Evolutionary conservation across 108 stramenopile species (phyloP).

Genomic region (Bacterosira constricta): DNA sequence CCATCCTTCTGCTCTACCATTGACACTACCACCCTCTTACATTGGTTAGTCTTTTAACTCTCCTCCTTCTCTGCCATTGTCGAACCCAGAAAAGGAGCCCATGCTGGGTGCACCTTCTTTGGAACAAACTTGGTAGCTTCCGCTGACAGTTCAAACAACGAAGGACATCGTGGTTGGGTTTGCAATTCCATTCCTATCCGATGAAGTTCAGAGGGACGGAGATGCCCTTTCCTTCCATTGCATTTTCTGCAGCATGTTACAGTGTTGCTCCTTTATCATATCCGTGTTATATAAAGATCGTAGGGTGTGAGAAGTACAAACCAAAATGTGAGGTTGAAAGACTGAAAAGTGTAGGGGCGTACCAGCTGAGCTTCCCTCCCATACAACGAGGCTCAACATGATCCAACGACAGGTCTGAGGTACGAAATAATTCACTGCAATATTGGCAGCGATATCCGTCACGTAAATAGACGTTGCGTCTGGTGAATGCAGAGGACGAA

Average conservation of each 20-base stretch:
- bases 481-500: constrained; percentile 63
- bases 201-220: constrained; percentile 49
- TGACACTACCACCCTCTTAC: too few species aligned
- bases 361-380: constrained; percentile 77
- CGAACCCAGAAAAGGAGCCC: constrained; percentile 76
- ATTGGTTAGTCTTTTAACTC: too few species aligned
- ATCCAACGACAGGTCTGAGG: constrained; percentile 78
- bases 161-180: constrained; percentile 54
- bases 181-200: constrained; percentile 71
- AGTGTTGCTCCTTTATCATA: constrained; percentile 65
- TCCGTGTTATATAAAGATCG: background rate
- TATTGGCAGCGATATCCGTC: constrained; percentile 89
- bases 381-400: constrained; percentile 75
- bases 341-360: constrained; percentile 6
- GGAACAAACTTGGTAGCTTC: constrained; percentile 77
- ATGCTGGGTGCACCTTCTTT: constrained; percentile 73
- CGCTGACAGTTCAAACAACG: constrained; percentile 66
- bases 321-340: too few species aligned
- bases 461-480: constrained; percentile 85
- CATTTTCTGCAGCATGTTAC: constrained; percentile 79
- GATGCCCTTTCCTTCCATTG: constrained; percentile 80
- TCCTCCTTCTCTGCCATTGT: background rate
- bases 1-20: too few species aligned
- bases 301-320: too few species aligned
- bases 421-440: constrained; percentile 67